These are phyloP conservation scores for Lycium ferocissimum DNA, from an alignment of 257 asterid genomes.

Conservation along the genomic window DNA sequence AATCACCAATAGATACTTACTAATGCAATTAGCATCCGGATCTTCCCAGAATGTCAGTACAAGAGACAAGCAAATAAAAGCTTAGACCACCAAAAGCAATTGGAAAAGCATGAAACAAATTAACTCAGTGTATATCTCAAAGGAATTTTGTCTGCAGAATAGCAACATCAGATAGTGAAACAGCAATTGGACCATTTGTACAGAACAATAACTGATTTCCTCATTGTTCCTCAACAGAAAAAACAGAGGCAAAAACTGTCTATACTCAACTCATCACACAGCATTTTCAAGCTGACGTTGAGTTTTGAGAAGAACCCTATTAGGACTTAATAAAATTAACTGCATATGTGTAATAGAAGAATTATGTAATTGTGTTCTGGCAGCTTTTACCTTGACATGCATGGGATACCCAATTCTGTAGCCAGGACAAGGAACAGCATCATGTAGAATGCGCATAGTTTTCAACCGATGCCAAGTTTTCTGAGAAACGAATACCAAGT, in stretches of 20 bases:
- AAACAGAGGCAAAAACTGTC: conserved; percentile 1
- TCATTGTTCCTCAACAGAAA: background rate
- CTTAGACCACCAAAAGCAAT: conserved; percentile 22
- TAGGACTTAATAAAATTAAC: background rate
- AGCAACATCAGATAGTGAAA: background rate
- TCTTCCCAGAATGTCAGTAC: conserved; percentile 1
- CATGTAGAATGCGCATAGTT: conserved; percentile 72
- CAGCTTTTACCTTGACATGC: conserved; percentile 79
- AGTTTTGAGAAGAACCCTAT: background rate
- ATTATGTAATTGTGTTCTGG: background rate
- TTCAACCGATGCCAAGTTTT: conserved; percentile 92
- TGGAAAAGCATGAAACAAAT: background rate
- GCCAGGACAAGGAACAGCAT: conserved; percentile 73
- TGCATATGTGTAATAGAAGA: background rate
- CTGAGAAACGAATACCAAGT: conserved; percentile 45
- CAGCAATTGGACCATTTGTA: background rate
- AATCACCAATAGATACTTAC: background rate
- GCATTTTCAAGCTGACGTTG: background rate
- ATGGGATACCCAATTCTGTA: conserved; percentile 75
- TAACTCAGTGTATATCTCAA: conserved; percentile 14
- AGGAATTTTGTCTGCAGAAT: background rate
- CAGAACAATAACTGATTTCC: background rate
- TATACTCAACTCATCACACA: background rate
- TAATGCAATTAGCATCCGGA: background rate
- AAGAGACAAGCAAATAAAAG: background rate